Conservation (phyloP, 306 rosid species). For the Fagus crenata region DNA sequence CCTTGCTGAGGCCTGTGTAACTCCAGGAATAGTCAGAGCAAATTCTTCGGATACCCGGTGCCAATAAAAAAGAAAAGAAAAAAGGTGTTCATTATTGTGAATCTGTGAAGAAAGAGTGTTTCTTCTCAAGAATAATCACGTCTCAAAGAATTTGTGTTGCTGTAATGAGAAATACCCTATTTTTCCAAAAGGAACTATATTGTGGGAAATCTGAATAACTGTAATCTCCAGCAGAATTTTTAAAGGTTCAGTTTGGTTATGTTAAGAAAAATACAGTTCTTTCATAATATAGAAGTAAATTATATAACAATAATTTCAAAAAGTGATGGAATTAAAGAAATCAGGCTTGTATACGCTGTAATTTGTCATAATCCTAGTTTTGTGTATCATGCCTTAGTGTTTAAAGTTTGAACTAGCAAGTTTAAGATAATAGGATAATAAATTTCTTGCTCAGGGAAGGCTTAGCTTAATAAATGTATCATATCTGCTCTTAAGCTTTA, state of each 20-base stretch:
- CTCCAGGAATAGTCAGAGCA: no score
- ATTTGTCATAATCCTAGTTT: neutral
- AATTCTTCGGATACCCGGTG: no score
- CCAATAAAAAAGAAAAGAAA: no score
- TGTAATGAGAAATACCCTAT: neutral
- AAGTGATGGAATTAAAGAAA: neutral
- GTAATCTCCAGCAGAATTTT: no score
- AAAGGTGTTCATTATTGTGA: no score
- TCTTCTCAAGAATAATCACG: neutral
- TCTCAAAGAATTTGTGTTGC: neutral
- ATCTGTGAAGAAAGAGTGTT: neutral
- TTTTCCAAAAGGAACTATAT: neutral
- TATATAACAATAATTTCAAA: neutral
- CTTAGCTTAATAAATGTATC: conserved; percentile 1
- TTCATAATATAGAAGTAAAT: neutral
- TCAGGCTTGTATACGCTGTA: neutral
- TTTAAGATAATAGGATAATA: neutral
- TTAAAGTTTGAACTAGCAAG: neutral
- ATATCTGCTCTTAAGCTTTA: neutral
- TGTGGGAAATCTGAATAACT: no score
- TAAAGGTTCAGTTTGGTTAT: no score
- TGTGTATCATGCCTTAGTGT: neutral
- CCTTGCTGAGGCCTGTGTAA: no score
- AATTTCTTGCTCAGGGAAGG: neutral
- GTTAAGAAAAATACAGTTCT: neutral